Percentiles rank a stretch among this genome's conserved stretches.
Evolutionary conservation across 352 stramenopile species (phyloP).

Genomic region (Globisporangium takayamanum): DNA sequence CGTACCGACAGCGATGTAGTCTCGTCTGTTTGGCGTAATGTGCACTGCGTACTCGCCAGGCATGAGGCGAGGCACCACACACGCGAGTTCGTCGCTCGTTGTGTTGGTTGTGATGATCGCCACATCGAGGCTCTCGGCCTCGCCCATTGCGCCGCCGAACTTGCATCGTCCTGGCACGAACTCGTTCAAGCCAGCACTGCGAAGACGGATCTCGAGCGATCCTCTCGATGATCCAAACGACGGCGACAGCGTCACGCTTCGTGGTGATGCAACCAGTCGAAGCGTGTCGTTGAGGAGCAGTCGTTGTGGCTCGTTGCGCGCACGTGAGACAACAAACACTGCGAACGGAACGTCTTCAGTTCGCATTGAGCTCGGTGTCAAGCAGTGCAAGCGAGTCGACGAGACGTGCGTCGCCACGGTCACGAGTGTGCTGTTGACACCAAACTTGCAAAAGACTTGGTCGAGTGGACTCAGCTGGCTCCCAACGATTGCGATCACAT

Average conservation of each 20-base stretch:
- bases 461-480: slow-evolving; percentile 17
- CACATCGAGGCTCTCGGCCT: background rate
- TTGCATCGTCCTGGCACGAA: slow-evolving; percentile 5
- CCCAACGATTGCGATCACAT: slow-evolving; percentile 21
- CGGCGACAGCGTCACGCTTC: slow-evolving; percentile 10
- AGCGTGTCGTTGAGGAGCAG: slow-evolving; percentile 21
- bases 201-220: slow-evolving; percentile 18
- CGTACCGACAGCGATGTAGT: slow-evolving; percentile 16
- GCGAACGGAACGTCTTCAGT: slow-evolving; percentile 13
- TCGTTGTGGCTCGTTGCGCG: background rate
- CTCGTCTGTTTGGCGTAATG: slow-evolving; percentile 32
- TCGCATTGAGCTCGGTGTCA: slow-evolving; percentile 11
- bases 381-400: slow-evolving; percentile 18
- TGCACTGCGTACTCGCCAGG: slow-evolving; percentile 22
- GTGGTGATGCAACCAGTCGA: slow-evolving; percentile 13
- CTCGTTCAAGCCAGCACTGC: background rate
- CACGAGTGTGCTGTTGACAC: slow-evolving; percentile 8
- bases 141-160: slow-evolving; percentile 5
- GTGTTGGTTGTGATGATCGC: background rate
- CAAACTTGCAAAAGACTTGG: slow-evolving; percentile 26
- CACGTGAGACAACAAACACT: slow-evolving; percentile 4
- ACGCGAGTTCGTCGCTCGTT: slow-evolving; percentile 9
- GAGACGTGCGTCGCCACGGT: slow-evolving; percentile 17
- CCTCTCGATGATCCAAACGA: slow-evolving; percentile 23
- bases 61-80: slow-evolving; percentile 18